Percentiles rank a stretch among this genome's conserved stretches.
phyloP scores from a whole-genome alignment of 768 basidiomycete species.

The Rhodotorula diobovata region DNA sequence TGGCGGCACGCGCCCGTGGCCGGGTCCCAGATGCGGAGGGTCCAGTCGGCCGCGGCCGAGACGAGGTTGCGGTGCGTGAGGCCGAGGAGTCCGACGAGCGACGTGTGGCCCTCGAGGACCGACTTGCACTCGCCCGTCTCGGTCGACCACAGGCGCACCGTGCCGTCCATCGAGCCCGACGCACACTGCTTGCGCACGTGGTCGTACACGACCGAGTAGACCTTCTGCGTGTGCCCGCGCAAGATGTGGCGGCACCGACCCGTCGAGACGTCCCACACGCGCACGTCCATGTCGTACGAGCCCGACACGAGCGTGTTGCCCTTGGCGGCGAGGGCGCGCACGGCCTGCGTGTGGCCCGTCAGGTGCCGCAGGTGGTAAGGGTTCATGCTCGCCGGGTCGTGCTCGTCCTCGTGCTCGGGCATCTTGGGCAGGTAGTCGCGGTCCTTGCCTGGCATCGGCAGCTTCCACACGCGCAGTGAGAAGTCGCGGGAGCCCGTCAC shows the following conservation, averaged over 20 bases:
- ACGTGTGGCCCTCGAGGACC: constrained; percentile 82
- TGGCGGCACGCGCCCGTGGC: constrained; percentile 72
- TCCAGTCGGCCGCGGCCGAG: constrained; percentile 93
- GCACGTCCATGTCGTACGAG: constrained; percentile 74
- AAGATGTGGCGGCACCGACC: constrained; percentile 66
- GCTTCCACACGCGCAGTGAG: constrained; percentile 62
- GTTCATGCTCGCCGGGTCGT: constrained; percentile 58
- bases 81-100: constrained; percentile 87
- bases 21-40: constrained; percentile 90
- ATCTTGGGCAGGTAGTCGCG: constrained; percentile 60
- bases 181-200: constrained; percentile 79
- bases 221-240: constrained; percentile 77
- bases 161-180: constrained; percentile 97
- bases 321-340: constrained; percentile 73
- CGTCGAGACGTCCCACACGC: constrained; percentile 48
- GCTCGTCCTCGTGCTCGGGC: constrained; percentile 53
- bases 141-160: constrained; percentile 90
- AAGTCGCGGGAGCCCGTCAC: constrained; percentile 70
- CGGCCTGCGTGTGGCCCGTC: constrained; percentile 72
- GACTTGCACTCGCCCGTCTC: constrained; percentile 73
- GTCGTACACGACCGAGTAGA: constrained; percentile 93
- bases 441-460: constrained; percentile 66
- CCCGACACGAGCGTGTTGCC: constrained; percentile 76
- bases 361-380: constrained; percentile 84
- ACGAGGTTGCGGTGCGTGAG: constrained; percentile 85